Percentiles rank a stretch among this genome's conserved stretches.
phyloP scores from a whole-genome alignment of 345 rosid genomes.

The Punica granatum region DNA sequence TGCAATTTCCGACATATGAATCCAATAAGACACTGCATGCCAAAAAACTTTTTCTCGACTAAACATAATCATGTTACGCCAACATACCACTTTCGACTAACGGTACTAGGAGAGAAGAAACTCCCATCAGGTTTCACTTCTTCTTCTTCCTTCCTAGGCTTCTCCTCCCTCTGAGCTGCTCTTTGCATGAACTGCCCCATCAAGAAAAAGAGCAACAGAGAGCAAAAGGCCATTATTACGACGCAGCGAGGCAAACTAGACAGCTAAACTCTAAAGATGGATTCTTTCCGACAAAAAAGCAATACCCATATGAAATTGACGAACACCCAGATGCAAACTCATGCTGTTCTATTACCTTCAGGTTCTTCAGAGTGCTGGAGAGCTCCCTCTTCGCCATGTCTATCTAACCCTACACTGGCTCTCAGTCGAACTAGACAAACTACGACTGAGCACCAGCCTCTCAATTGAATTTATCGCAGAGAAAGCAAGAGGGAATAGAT shows the following conservation, averaged over 20 bases:
- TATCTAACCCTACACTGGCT: neutral
- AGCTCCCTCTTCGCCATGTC: slow-evolving; percentile 82
- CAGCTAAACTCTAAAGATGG: neutral
- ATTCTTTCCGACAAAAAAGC: neutral
- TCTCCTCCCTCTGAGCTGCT: slow-evolving; percentile 55
- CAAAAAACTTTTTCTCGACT: neutral
- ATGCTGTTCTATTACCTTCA: slow-evolving; percentile 46
- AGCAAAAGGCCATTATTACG: neutral
- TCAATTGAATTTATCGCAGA: neutral
- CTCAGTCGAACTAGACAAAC: neutral
- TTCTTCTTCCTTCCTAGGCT: slow-evolving; percentile 45
- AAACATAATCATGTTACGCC: neutral
- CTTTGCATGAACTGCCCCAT: slow-evolving; percentile 77
- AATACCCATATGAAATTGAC: neutral
- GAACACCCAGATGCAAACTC: neutral
- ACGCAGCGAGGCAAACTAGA: neutral
- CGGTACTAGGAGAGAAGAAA: slow-evolving; percentile 27
- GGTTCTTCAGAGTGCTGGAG: slow-evolving; percentile 70
- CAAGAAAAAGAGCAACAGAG: neutral
- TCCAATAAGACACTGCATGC: neutral
- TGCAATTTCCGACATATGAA: too few relatives aligned
- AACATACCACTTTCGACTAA: slow-evolving; percentile 58
- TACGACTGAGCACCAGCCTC: too few relatives aligned
- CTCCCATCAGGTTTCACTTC: slow-evolving; percentile 47
- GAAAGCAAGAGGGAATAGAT: neutral